phyloP scores from a whole-genome alignment of 176 grass and related monocot genomes.

The Zea mays region DNA sequence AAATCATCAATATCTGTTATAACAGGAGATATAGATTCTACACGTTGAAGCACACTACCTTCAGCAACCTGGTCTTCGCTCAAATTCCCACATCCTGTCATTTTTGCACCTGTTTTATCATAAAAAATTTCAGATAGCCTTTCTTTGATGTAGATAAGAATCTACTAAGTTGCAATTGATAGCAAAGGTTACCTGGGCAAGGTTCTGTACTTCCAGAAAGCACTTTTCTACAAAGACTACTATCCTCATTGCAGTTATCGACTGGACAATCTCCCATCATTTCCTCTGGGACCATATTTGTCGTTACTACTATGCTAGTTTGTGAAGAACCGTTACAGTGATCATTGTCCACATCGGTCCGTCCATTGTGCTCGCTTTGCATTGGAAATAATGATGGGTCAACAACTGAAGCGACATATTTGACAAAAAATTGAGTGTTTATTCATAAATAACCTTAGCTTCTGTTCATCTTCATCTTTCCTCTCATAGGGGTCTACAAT shows the following conservation, averaged over 20 bases:
- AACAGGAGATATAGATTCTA: slow-evolving; percentile 45
- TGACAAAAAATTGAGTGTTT: not conserved
- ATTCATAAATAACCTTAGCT: slow-evolving; percentile 50
- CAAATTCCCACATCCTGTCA: slow-evolving; percentile 43
- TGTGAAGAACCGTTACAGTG: slow-evolving; percentile 29
- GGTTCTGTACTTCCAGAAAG: slow-evolving; percentile 31
- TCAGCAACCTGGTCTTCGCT: slow-evolving; percentile 21
- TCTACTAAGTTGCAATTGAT: slow-evolving; percentile 6
- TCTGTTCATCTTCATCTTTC: slow-evolving; percentile 58
- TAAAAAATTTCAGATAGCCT: slow-evolving; percentile 30
- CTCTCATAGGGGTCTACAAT: slow-evolving; percentile 76
- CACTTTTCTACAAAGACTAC: slow-evolving; percentile 34
- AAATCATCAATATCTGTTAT: slow-evolving; percentile 62
- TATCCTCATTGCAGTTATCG: slow-evolving; percentile 30
- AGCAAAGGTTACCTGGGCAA: slow-evolving; percentile 50
- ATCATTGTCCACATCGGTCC: slow-evolving; percentile 26
- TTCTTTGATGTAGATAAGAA: slow-evolving; percentile 21
- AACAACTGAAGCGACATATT: slow-evolving; percentile 29
- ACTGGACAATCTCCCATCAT: slow-evolving; percentile 31
- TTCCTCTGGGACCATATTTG: slow-evolving; percentile 32
- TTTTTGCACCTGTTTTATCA: slow-evolving; percentile 46
- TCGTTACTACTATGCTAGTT: slow-evolving; percentile 37
- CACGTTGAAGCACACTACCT: slow-evolving; percentile 26
- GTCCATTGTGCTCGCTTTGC: slow-evolving; percentile 35
- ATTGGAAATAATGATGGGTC: slow-evolving; percentile 25